Conservation (phyloP, 495 filamentous ascomycete genomes). For the Penicillium manginii region DNA sequence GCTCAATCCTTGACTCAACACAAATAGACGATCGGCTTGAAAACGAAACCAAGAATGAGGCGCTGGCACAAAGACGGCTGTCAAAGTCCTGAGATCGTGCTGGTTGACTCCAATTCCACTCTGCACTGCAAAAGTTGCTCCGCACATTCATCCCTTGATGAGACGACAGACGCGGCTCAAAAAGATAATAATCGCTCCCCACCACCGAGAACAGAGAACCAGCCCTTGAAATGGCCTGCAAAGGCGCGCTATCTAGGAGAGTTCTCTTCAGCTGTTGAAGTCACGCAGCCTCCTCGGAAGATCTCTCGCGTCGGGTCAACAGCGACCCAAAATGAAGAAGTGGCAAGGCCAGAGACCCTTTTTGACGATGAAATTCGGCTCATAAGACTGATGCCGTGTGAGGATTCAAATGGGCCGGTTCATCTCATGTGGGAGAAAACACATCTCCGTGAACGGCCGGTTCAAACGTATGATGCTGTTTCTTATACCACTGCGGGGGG, state of each 20-base stretch:
- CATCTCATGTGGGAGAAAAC: neutral
- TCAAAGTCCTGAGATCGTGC: neutral
- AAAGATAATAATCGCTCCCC: neutral
- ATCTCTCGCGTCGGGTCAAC: neutral
- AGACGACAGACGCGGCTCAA: neutral
- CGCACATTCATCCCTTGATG: neutral
- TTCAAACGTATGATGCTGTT: neutral
- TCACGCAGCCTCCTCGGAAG: conserved; percentile 1
- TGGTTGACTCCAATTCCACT: neutral
- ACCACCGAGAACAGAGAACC: neutral
- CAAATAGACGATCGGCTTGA: neutral
- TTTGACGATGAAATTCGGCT: conserved; percentile 6
- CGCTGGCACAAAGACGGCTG: neutral
- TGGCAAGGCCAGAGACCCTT: neutral
- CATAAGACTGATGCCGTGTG: neutral
- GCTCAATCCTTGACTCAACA: no score
- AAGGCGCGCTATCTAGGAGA: conserved; percentile 2
- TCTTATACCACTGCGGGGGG: neutral
- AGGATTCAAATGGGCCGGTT: neutral
- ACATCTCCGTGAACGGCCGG: neutral
- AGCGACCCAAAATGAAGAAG: neutral
- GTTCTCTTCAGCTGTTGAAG: neutral
- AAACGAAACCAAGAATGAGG: neutral
- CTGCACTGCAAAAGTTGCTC: neutral
- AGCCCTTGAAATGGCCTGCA: neutral